phyloP scores from a whole-genome alignment of 768 basidiomycete genomes.

The Tricholoma sp. region DNA sequence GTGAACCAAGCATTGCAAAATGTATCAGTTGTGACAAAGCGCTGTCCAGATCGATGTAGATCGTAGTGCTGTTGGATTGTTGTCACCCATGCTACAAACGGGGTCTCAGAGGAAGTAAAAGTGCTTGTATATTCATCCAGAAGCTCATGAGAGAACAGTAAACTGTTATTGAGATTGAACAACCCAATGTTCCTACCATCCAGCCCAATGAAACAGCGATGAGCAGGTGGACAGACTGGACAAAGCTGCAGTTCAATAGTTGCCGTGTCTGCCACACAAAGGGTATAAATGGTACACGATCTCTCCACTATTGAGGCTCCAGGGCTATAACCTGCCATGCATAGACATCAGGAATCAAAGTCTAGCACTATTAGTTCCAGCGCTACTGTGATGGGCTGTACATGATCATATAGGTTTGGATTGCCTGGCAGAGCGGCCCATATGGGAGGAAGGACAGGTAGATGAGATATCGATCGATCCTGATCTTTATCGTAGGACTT shows the following conservation, averaged over 20 bases:
- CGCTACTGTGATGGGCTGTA: background rate
- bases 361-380: background rate
- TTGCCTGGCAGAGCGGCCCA: background rate
- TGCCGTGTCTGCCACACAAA: background rate
- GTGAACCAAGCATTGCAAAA: conserved; percentile 31
- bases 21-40: conserved; percentile 22
- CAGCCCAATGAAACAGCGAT: conserved; percentile 21
- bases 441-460: background rate
- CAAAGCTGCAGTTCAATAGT: conserved; percentile 1
- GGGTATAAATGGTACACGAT: background rate
- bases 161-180: conserved; percentile 30
- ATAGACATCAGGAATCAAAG: background rate
- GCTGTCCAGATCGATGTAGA: background rate
- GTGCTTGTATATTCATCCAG: conserved; percentile 28
- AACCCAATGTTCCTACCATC: conserved; percentile 21
- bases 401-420: background rate
- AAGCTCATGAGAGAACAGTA: conserved; percentile 26
- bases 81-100: conserved; percentile 25
- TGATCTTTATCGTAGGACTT: background rate
- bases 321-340: background rate
- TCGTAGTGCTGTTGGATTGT: conserved; percentile 18
- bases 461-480: background rate
- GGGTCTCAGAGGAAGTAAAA: conserved; percentile 29
- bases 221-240: background rate
- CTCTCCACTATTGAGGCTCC: background rate